phyloP scores from a whole-genome alignment of 2,329 filamentous ascomycete species.

The Colletotrichum destructivum region DNA sequence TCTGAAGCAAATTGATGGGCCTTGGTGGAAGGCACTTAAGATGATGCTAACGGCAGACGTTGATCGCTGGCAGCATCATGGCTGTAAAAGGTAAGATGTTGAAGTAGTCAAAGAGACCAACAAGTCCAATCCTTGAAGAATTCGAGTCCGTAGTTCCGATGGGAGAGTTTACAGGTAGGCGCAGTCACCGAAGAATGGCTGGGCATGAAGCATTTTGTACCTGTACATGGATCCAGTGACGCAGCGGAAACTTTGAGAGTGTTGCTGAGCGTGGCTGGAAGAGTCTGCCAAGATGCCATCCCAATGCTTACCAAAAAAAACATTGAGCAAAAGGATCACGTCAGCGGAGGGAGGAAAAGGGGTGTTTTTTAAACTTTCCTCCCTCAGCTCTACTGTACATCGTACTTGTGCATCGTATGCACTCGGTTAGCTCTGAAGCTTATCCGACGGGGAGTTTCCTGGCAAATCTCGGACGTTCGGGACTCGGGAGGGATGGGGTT shows the following conservation, averaged over 20 bases:
- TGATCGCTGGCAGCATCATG: too few species aligned
- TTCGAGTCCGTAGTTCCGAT: too few species aligned
- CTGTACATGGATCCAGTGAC: neutral
- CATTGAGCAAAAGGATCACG: neutral
- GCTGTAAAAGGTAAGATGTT: too few species aligned
- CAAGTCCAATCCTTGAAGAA: too few species aligned
- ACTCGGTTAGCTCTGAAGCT: conserved; percentile 9
- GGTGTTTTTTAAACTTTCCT: conserved; percentile 10
- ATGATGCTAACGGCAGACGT: too few species aligned
- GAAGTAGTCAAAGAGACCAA: too few species aligned
- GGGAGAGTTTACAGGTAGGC: too few species aligned
- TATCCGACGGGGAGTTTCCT: conserved; percentile 10
- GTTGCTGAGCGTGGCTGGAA: neutral
- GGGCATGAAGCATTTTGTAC: neutral
- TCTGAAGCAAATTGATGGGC: too few species aligned
- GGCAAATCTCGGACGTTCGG: conserved; percentile 23
- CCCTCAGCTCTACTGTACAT: neutral
- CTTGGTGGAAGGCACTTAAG: too few species aligned
- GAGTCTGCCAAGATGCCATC: conserved; percentile 15
- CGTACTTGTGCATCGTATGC: too few species aligned
- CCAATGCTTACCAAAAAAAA: conserved; percentile 9
- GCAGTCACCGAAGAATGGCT: neutral
- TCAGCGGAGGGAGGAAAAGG: too few species aligned
- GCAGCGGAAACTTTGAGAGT: conserved; percentile 4
- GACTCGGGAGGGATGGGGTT: conserved; percentile 13